A percentile compares a stretch with the other conserved stretches of the same genome.
phyloP scores from a whole-genome alignment of 1,284 basidiomycete species.

The Sparassis latifolia region DNA sequence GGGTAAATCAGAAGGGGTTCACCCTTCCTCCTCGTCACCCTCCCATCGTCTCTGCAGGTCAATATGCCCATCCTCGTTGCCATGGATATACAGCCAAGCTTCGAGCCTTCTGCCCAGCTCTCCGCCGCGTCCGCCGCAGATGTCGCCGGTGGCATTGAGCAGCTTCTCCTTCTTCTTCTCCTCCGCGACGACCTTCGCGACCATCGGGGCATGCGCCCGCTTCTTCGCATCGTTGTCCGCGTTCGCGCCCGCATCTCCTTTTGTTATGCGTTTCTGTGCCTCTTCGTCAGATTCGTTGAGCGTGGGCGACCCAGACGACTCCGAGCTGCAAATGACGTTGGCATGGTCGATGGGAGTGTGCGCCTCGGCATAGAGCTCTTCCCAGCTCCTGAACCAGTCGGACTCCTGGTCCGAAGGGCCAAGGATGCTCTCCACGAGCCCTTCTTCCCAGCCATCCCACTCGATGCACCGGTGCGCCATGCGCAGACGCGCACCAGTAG shows the following conservation, averaged over 20 bases:
- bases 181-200: slow-evolving; percentile 34
- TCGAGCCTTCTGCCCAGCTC: slow-evolving; percentile 68
- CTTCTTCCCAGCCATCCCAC: slow-evolving; percentile 86
- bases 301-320: slow-evolving; percentile 16
- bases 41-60: slow-evolving; percentile 23
- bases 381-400: slow-evolving; percentile 55
- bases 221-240: slow-evolving; percentile 2
- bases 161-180: slow-evolving; percentile 58
- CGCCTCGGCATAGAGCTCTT: slow-evolving; percentile 20
- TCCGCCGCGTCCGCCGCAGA: slow-evolving; percentile 69
- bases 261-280: slow-evolving; percentile 1
- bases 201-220: slow-evolving; percentile 8
- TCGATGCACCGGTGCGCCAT: slow-evolving; percentile 72
- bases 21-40: slow-evolving; percentile 18
- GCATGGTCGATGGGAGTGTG: slow-evolving; percentile 3
- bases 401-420: slow-evolving; percentile 63
- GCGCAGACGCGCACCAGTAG: slow-evolving; percentile 54
- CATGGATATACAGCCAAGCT: slow-evolving; percentile 48
- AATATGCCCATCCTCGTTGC: slow-evolving; percentile 26
- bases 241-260: not conserved
- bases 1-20: not conserved
- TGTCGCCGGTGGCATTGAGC: slow-evolving; percentile 61
- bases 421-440: slow-evolving; percentile 64
- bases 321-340: slow-evolving; percentile 8
- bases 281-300: slow-evolving; percentile 16